Evolutionary conservation across 2,329 filamentous ascomycete species (phyloP).

Genomic region (Taxawa tesnikishii): DNA sequence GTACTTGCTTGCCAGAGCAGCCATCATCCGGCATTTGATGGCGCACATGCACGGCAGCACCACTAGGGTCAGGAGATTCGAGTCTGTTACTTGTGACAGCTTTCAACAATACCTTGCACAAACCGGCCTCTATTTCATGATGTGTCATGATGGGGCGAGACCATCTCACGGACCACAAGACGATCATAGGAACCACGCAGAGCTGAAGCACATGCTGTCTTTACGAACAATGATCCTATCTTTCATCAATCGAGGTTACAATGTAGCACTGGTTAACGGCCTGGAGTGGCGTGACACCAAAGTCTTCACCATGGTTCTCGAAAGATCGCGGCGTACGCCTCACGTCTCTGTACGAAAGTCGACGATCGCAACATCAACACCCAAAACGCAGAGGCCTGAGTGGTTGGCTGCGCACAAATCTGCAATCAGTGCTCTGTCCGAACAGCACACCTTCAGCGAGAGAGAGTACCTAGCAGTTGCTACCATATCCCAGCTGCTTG

Average conservation of each 20-base stretch:
- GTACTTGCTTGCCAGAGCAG: constrained; percentile 49
- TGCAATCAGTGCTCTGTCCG: too few species aligned
- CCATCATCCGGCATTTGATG: constrained; percentile 52
- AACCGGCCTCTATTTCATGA: constrained; percentile 51
- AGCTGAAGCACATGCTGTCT: constrained; percentile 9
- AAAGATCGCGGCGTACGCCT: too few species aligned
- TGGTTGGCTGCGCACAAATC: too few species aligned
- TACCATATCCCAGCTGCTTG: constrained; percentile 11
- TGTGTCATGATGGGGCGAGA: constrained; percentile 56
- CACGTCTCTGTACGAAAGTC: constrained; percentile 1
- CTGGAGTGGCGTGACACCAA: constrained; percentile 54
- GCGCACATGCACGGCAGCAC: constrained; percentile 20
- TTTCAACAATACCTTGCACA: constrained; percentile 45
- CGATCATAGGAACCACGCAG: constrained; percentile 2
- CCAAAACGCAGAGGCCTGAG: too few species aligned
- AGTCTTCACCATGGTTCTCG: constrained; percentile 38
- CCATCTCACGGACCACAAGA: neutral
- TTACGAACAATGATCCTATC: constrained; percentile 40
- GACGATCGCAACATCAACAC: too few species aligned
- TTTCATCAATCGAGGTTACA: constrained; percentile 45
- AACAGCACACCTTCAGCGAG: constrained; percentile 15
- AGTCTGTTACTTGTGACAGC: too few species aligned
- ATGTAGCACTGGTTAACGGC: constrained; percentile 51
- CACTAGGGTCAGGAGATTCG: too few species aligned
- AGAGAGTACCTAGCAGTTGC: constrained; percentile 15